Evolutionary conservation across 1,139 yeast species (phyloP), one percentile per base, ranked within the genome.

Genomic region (Arxiozyma heterogenica): DNA sequence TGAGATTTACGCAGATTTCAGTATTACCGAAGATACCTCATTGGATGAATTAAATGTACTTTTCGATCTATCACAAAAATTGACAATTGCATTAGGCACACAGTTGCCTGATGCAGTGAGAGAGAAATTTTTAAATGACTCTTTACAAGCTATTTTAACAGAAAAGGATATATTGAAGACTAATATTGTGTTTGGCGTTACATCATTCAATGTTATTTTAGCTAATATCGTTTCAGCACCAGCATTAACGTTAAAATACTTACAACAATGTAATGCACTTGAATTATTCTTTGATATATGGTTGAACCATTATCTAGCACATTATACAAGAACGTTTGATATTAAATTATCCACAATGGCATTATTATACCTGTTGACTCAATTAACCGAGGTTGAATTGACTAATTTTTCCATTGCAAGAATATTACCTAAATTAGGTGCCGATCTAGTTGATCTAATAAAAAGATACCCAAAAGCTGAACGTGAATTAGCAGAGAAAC

Each of bases 281-380:
- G 74, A 74, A 25, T 62, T 70, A 3, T 83, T 89, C 64, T 81
- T 91, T 63, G 75, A 76, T 46, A 67, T 76, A 47, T 93, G 97
- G 97, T 79, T 88, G 61, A 73, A 76, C 7, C 56, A 49, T 47
- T 74, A 68, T 43, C 73, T 82, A 53, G 79, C 84, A 4, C 72
- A 74, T 46, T 76, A 86, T 60, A 75, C 77, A n/a, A 75, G 96
- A 57, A 95, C 89, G 2, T 87, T 79, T 63, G 98, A 91, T 70
- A 76, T 89, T 68, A 90, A 90, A 68, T 71, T 93, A 46, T 80
- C 88, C 1, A 74, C 81, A 3, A 70, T 91, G 59, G 94, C 95
- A 0, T 68, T 86, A 44, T 69, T 91, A 52, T 76, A 80, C 39
- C 61, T 84, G n/a, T 60, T 78, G 15, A 64, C 64, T 27, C 66